These are phyloP conservation scores for Flaveria sonorensis DNA, from an alignment of 129 eudicot species.

Conservation along the genomic window DNA sequence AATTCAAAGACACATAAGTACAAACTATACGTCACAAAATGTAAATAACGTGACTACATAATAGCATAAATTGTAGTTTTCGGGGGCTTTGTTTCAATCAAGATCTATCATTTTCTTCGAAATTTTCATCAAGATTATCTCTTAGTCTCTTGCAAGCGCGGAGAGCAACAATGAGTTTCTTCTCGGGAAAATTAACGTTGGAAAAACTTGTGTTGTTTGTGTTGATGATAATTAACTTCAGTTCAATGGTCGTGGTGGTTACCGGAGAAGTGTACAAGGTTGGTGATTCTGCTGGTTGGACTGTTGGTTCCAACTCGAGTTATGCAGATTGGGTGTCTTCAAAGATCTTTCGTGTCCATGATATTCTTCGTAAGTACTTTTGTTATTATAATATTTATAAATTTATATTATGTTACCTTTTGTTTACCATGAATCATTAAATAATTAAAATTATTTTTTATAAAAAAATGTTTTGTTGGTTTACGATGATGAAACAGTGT, in stretches of 20 bases:
- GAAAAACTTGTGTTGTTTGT: conserved; percentile 11
- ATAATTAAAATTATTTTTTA: not conserved
- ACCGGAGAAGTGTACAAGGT: conserved; percentile 51
- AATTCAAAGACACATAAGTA: conserved; percentile 17
- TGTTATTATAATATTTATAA: not conserved
- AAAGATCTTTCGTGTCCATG: conserved; percentile 51
- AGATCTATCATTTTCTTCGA: conserved; percentile 19
- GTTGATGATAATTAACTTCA: conserved; percentile 2
- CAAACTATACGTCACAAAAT: conserved; percentile 10
- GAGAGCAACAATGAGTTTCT: not conserved
- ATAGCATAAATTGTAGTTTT: conserved; percentile 22
- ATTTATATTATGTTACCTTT: not conserved
- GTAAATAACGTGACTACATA: conserved; percentile 31
- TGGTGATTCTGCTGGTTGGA: conserved; percentile 66
- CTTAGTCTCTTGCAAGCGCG: not conserved
- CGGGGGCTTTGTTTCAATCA: conserved; percentile 7
- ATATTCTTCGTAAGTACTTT: conserved; percentile 38
- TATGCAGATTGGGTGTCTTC: conserved; percentile 53
- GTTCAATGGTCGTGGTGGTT: conserved; percentile 2
- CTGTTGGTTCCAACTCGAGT: conserved; percentile 28
- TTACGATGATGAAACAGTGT: conserved; percentile 36
- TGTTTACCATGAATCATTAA: not conserved
- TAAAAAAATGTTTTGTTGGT: not conserved
- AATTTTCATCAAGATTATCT: not conserved
- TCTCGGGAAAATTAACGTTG: not conserved